phyloP scores from a whole-genome alignment of 257 asterid genomes.

The Prunella vulgaris region DNA sequence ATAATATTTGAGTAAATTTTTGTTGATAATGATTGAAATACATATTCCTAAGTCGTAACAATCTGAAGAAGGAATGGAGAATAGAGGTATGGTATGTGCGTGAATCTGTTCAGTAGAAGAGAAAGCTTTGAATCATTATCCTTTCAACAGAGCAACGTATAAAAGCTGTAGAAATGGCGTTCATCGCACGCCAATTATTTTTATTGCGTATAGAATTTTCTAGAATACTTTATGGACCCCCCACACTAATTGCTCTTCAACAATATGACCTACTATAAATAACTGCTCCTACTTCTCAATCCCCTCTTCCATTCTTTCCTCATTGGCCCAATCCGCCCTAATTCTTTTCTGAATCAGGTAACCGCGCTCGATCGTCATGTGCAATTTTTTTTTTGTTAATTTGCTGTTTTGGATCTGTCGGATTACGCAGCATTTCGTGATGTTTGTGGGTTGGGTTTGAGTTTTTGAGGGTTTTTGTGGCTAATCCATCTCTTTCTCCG shows the following conservation, averaged over 20 bases:
- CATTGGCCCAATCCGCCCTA: not conserved
- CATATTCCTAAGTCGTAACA: too few relatives aligned
- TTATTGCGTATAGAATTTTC: conserved; percentile 20
- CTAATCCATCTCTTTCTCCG: too few relatives aligned
- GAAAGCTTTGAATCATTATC: not conserved
- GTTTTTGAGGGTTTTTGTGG: not conserved
- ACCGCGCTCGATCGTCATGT: not conserved
- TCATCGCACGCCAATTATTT: conserved; percentile 25
- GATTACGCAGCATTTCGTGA: not conserved
- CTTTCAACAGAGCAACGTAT: conserved; percentile 22
- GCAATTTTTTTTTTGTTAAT: not conserved
- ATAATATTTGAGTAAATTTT: too few relatives aligned
- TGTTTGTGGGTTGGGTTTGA: not conserved
- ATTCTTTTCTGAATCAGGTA: conserved; percentile 19
- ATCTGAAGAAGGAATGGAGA: not conserved
- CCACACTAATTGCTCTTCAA: conserved; percentile 6
- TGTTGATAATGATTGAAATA: too few relatives aligned
- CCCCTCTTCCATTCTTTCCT: conserved; percentile 10
- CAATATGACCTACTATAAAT: conserved; percentile 19
- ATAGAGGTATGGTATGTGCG: not conserved
- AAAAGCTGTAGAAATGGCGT: conserved; percentile 29
- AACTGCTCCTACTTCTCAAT: not conserved
- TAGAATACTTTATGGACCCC: conserved; percentile 24
- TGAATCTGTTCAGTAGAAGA: not conserved
- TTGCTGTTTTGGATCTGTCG: not conserved